Conservation (phyloP, 306 rosid genomes). For the Pachyrhizus erosus region DNA sequence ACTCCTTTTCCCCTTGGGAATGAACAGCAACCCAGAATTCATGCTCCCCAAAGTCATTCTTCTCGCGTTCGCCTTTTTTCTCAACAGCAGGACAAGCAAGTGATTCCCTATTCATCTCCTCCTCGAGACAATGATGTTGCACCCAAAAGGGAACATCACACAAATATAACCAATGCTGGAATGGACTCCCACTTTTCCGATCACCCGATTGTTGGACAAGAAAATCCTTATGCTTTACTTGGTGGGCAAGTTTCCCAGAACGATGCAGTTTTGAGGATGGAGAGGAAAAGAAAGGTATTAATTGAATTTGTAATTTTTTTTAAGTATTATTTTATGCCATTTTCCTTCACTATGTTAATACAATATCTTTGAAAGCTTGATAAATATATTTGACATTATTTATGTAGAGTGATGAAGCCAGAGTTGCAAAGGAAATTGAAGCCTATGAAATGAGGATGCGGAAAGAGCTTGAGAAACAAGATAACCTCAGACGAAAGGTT, state of each 20-base stretch:
- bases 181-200: conserved; percentile 64
- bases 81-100: conserved; percentile 74
- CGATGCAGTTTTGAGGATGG: conserved; percentile 63
- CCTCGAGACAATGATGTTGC: conserved; percentile 56
- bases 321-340: conserved; percentile 29
- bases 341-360: not conserved
- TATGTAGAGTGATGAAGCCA: conserved; percentile 78
- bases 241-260: conserved; percentile 62
- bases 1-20: conserved; percentile 63
- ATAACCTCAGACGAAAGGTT: conserved; percentile 90
- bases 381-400: conserved; percentile 31
- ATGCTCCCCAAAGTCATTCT: conserved; percentile 65
- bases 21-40: conserved; percentile 75
- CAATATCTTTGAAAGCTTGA: conserved; percentile 31
- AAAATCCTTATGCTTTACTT: conserved; percentile 58
- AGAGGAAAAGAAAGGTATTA: conserved; percentile 85
- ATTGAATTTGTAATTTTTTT: conserved; percentile 13
- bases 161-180: conserved; percentile 53
- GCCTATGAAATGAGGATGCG: conserved; percentile 80
- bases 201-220: conserved; percentile 62
- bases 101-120: conserved; percentile 64
- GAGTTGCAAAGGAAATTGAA: conserved; percentile 79
- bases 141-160: conserved; percentile 63
- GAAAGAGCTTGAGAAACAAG: conserved; percentile 96
- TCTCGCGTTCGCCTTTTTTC: conserved; percentile 74